Evolutionary conservation across 768 basidiomycete species (phyloP).

Genomic region (Agrocybe praecox): DNA sequence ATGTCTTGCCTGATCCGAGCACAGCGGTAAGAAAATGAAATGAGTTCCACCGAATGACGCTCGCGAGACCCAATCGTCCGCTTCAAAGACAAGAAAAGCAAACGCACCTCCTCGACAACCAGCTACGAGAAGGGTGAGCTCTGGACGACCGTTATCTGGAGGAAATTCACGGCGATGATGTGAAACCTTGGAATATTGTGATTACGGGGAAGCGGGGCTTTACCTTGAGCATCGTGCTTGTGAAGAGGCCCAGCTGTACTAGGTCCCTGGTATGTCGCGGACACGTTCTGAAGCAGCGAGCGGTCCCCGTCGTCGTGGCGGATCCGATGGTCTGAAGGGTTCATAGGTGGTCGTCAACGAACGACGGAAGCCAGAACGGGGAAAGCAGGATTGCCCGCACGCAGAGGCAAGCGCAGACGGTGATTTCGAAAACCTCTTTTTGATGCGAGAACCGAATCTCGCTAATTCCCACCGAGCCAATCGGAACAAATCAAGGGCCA

Average conservation of each 20-base stretch:
- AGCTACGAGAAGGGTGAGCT: slow-evolving; percentile 77
- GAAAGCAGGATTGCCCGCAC: slow-evolving; percentile 63
- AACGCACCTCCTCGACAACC: slow-evolving; percentile 70
- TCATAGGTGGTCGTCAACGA: slow-evolving; percentile 53
- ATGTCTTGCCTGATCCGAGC: slow-evolving; percentile 73
- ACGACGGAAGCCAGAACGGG: slow-evolving; percentile 46
- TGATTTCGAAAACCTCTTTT: slow-evolving; percentile 52
- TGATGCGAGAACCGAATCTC: slow-evolving; percentile 50
- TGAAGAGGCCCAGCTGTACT: slow-evolving; percentile 12
- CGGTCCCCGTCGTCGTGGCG: slow-evolving; percentile 45
- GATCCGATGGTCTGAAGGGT: slow-evolving; percentile 53
- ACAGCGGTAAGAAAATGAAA: slow-evolving; percentile 20
- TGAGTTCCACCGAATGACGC: neutral
- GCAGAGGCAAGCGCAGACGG: slow-evolving; percentile 58
- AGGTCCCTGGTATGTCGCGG: slow-evolving; percentile 18
- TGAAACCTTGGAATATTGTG: slow-evolving; percentile 5
- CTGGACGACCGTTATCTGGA: slow-evolving; percentile 37
- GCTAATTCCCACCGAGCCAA: slow-evolving; percentile 64
- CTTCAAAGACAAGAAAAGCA: slow-evolving; percentile 13
- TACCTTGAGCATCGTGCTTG: slow-evolving; percentile 41
- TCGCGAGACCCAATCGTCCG: slow-evolving; percentile 1
- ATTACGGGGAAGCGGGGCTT: slow-evolving; percentile 15
- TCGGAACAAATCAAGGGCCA: slow-evolving; percentile 55
- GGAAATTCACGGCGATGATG: slow-evolving; percentile 18
- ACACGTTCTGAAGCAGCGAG: slow-evolving; percentile 19